Evolutionary conservation across 371 early-diverging fungal genomes (phyloP), one percentile per base, ranked within the genome.

Genomic region (Mortierella sp.): DNA sequence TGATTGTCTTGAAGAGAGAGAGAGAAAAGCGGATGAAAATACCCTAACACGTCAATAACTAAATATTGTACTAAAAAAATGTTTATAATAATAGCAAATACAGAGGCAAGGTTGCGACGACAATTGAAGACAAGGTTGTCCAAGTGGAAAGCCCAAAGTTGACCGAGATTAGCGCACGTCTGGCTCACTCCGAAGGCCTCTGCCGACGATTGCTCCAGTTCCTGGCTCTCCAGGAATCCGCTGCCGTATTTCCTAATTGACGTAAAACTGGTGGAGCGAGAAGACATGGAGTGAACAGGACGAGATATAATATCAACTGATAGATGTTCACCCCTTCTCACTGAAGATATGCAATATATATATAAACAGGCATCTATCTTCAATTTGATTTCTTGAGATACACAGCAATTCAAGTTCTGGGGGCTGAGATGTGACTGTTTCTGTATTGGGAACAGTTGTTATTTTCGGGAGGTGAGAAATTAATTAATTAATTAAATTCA

Each of bases 91-190:
- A 43, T 59, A 81, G 82, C 64, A 81, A 81, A 76, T 81, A 81
- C 52, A 24, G 82, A 32, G 82, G 76, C 36, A 81, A 81, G 65
- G 59, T 81, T 47, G 82, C 82, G 21, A 76, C 82, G 11, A 81
- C 82, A 13, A 40, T 81, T 19, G 82, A 81, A 58, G 82, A 81
- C 63, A 75, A 72, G 22, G 69, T 76, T 64, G 72, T 81, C 10
- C 72, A 81, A 28, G 82, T 81, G 0, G 61, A 81, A 53, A 72
- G 76, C 40, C 63, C 82, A 2, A 81, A 76, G 53, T 33, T 81
- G 57, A 59, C 60, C 38, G 82, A 81, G 55, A 75, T 81, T 38
- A 75, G 57, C 10, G 5, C 63, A 8, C 58, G 69, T 21, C 61
- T 81, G 43, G 47, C 62, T 4, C 66, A 69, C 22, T 72, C 82